Evolutionary conservation across 805 yeast species (phyloP), one percentile per base, ranked within the genome.

Genomic region (Peterozyma toletana): DNA sequence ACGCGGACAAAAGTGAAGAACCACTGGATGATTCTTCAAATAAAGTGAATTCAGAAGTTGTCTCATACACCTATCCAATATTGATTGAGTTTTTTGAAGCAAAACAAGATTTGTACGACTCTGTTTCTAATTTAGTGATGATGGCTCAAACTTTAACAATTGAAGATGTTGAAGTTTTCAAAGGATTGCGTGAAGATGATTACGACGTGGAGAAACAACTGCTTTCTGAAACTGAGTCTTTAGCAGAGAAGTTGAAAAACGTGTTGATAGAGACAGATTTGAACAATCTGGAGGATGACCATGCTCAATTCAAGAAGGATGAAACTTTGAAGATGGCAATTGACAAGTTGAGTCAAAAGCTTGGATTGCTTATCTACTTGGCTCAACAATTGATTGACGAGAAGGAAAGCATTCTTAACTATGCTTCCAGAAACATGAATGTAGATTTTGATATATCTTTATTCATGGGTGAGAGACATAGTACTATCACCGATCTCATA

Each of bases 371-470:
- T 5, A 51, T 67, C 41, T 45, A 53, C 0, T 53, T 78, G 11
- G 74, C 81, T 7, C 71, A 72, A 37, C 84, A 77, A 49, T 66
- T 86, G 51, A 74, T 81, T 33, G 85, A 81, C 36, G 89, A 84
- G 54, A 70, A 88, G 45, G 88, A 83, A 46, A 74, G 80, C 3
- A 71, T 85, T 21, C 58, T 83, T 39, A 85, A 80, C 52, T 83
- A 83, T 55, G 83, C 87, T 13, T 81, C 91, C 0, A 70, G 93
- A 53, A 79, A 83, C 44, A 80, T 86, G 88, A 83, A 83, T 51
- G 80, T 80, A 48, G 85, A 82, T 53, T 74, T 83, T 52, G 77
- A 80, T 46, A 73, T 77, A 33, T 81, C 80, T 42, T 57, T 80
- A 35, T 63, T 80, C 43, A 66, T 73, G 30, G 78, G 67, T 21